phyloP scores from a whole-genome alignment of 495 filamentous ascomycete species.

The Alectoria sarmentosa region DNA sequence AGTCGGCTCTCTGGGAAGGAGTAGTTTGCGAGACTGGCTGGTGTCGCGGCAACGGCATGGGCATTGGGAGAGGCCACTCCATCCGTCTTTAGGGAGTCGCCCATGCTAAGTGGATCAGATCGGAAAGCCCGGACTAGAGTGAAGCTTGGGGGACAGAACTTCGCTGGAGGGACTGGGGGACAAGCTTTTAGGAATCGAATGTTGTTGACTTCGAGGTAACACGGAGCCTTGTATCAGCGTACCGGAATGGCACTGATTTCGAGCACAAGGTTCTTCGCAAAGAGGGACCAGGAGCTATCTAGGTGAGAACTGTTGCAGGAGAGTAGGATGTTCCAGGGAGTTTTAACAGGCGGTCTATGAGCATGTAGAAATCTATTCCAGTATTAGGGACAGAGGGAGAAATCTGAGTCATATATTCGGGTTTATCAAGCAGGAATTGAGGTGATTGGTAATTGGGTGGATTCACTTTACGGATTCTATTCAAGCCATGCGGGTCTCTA shows the following conservation, averaged over 20 bases:
- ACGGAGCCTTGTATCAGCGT: neutral
- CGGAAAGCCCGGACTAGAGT: neutral
- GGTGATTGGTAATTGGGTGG: no score
- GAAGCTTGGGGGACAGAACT: neutral
- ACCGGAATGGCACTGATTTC: neutral
- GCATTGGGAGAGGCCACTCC: constrained; percentile 1
- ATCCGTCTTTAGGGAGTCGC: neutral
- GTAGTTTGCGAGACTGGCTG: constrained; percentile 47
- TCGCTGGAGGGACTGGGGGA: neutral
- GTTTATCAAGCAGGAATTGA: neutral
- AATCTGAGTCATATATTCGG: constrained; percentile 4
- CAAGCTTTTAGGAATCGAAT: neutral
- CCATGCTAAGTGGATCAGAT: neutral
- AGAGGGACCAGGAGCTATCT: neutral
- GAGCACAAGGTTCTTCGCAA: neutral
- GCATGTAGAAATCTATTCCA: neutral
- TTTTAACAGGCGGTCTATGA: neutral
- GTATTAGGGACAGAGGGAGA: neutral
- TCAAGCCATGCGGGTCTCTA: neutral
- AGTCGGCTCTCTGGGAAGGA: constrained; percentile 66
- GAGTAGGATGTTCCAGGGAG: neutral
- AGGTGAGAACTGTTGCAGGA: neutral
- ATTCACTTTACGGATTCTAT: neutral
- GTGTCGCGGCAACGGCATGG: constrained; percentile 23
- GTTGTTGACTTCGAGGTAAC: neutral